Evolutionary conservation across 805 yeast species (phyloP), one percentile per base, ranked within the genome.

Genomic region (Barnettozyma vustinii): DNA sequence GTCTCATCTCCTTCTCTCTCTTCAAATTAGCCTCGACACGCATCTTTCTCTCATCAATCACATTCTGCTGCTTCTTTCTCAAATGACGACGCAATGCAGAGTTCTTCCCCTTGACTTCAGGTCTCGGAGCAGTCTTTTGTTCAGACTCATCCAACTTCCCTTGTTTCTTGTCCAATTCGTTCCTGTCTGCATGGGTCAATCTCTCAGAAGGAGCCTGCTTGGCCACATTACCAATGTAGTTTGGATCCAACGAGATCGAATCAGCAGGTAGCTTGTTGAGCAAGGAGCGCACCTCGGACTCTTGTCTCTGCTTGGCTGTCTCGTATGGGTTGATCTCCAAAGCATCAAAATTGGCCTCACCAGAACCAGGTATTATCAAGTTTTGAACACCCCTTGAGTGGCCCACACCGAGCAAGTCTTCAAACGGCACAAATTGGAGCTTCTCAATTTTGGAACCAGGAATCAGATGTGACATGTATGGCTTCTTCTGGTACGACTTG

Each of bases 271-370:
- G 73, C 69, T 94, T 94, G 70, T 92, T 87, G 63, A 94, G 69
- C 65, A 94, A 75, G 2, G 84, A 69, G 62, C 92, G 81, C 35
- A 94, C 96, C 73, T 94, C 99, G 42, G 79, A 76, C 70, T 92
- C 92, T 68, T 92, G 96, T 74, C 98, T 84, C 71, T 91, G 97
- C 64, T 87, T 84, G 47, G 87, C 81, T 9, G 96, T 80, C 67
- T 89, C 96, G 69, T 76, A 94, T 54, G 99, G 99, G 66, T 94
- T 94, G 60, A 82, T 68, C 69, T 94, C 99, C 65, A 90, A 68
- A 3, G 98, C 90, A 72, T 94, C 99, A 66, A 80, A 90, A 69
- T 94, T 94, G 53, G 99, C 97, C 71, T 94, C 99, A 73, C 99
- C 99, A 39, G 97, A 74, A 23, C 99, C 99, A 37, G 99, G 99